phyloP scores from a whole-genome alignment of 208 protist species.

The Leishmania lainsoni region DNA sequence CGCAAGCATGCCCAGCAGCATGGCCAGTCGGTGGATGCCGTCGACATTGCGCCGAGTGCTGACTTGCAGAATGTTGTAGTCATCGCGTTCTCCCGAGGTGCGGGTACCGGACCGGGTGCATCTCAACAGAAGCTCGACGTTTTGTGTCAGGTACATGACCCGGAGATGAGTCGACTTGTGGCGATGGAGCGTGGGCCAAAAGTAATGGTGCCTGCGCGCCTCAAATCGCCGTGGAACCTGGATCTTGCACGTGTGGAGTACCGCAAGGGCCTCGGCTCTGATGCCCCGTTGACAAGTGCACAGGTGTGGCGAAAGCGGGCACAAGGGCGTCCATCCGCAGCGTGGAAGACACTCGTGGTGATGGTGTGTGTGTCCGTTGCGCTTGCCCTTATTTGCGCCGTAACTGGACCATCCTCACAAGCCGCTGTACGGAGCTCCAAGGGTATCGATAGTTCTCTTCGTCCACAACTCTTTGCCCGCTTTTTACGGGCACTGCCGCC shows the following conservation, averaged over 20 bases:
- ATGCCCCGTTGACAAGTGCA: slow-evolving; percentile 20
- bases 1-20: slow-evolving; percentile 23
- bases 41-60: slow-evolving; percentile 37
- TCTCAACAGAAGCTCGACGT: slow-evolving; percentile 24
- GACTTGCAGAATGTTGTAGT: slow-evolving; percentile 50
- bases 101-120: background rate
- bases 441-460: slow-evolving; percentile 25
- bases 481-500: slow-evolving; percentile 14
- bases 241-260: slow-evolving; percentile 19
- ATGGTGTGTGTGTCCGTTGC: background rate
- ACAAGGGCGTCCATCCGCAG: background rate
- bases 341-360: background rate
- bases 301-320: slow-evolving; percentile 26
- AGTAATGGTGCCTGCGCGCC: slow-evolving; percentile 29
- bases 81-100: slow-evolving; percentile 21
- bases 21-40: slow-evolving; percentile 13
- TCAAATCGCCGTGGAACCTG: slow-evolving; percentile 13
- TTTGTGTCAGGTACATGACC: slow-evolving; percentile 35
- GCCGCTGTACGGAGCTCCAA: slow-evolving; percentile 17
- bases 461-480: slow-evolving; percentile 26
- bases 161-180: slow-evolving; percentile 35
- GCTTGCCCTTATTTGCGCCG: background rate
- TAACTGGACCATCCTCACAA: slow-evolving; percentile 7
- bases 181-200: slow-evolving; percentile 41
- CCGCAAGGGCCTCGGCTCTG: slow-evolving; percentile 11